Evolutionary conservation across 345 rosid species (phyloP), one percentile per base, ranked within the genome.

Genomic region (Litchi chinensis): DNA sequence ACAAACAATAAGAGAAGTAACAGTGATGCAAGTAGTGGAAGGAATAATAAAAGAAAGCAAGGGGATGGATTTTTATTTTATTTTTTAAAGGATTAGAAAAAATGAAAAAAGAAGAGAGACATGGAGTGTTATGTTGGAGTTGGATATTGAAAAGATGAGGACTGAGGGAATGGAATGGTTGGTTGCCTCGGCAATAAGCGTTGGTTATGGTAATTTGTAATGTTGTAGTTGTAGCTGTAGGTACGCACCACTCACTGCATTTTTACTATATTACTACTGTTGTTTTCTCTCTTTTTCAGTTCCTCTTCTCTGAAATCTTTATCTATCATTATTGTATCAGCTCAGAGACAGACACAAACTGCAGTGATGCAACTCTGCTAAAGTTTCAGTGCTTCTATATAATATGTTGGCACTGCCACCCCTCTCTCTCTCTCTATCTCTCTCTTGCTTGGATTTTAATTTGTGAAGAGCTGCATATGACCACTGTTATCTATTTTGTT

Each of bases 361-460:
- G 37, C 86, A 84, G 85, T 79, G 82, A 85, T 76, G 77, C 76
- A 72, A 21, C 73, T 62, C 85, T 82, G 85, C 84, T 77, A 75
- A 76, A 77, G 76, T 82, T 86, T 86, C 86, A 80, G 87, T 76
- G 81, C 12, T 66, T 32, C 37, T 32, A 32, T 32, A 32, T 32
- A 2, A 32, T 46, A 46, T 46, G 52, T 46, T 46, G 52, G 52
- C 3, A 32, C 4, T 32, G 37, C 54, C 41, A 71, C 48, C 43
- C 48, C 54, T 48, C 52, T 65, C 52, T 68, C 43, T 76, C 72
- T 77, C 43, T 63, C 39, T 32, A 69, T 32, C 44, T 32, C 50
- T 46, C 40, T n/a, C 12, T 62, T 44, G 56, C 32, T 19, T 72
- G 50, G 65, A 28, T 56, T 68, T 68, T 43, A 13, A 32, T 32